Evolutionary conservation across 257 asterid species (phyloP).

Genomic region (Leonotis leonurus): DNA sequence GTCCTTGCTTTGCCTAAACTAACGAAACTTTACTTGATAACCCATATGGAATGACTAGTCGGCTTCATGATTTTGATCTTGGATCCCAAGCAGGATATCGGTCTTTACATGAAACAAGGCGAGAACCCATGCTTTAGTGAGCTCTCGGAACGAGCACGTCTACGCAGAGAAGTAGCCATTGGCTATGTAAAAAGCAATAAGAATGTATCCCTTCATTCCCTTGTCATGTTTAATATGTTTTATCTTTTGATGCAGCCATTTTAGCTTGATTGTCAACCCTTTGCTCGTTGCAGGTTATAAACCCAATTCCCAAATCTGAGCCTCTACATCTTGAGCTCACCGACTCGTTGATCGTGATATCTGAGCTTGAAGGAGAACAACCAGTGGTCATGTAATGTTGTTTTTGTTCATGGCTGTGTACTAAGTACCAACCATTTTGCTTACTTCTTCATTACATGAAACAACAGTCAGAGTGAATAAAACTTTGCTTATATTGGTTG

Average conservation of each 20-base stretch:
- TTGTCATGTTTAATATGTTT: background rate
- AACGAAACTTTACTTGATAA: no score
- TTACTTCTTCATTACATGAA: no score
- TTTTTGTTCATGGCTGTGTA: slow-evolving; percentile 3
- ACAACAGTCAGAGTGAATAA: no score
- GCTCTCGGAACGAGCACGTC: slow-evolving; percentile 82
- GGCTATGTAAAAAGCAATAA: slow-evolving; percentile 75
- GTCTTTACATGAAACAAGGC: slow-evolving; percentile 72
- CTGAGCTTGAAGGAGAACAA: slow-evolving; percentile 84
- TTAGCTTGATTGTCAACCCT: background rate
- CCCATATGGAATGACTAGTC: background rate
- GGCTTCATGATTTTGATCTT: slow-evolving; percentile 8
- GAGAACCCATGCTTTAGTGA: slow-evolving; percentile 78
- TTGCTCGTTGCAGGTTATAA: slow-evolving; percentile 56
- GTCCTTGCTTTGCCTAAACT: no score
- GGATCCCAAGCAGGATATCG: slow-evolving; percentile 48
- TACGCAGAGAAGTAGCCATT: slow-evolving; percentile 90
- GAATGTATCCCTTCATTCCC: slow-evolving; percentile 33
- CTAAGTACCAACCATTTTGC: no score
- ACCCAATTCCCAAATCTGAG: slow-evolving; percentile 73
- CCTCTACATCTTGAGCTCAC: slow-evolving; percentile 45
- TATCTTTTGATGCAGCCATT: background rate
- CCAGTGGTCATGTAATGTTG: slow-evolving; percentile 28
- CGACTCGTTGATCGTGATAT: slow-evolving; percentile 73
- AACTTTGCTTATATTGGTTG: no score